A percentile compares a stretch with the other conserved stretches of the same genome.
Evolutionary conservation across 1,284 basidiomycete genomes (phyloP).

Genomic region (Meripilus lineatus): DNA sequence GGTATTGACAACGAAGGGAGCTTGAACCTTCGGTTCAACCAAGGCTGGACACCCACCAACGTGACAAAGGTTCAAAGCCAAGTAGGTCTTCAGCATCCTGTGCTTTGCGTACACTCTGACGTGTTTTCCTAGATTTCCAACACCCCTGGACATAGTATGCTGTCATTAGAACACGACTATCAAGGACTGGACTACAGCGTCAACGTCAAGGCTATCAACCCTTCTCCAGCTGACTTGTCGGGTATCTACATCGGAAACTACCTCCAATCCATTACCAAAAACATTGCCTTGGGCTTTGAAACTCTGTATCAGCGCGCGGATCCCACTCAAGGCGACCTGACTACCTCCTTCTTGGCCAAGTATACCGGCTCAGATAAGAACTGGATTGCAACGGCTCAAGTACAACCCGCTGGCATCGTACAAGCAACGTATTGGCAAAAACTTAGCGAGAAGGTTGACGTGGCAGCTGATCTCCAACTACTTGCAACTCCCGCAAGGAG

Average conservation of each 20-base stretch:
- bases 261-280: constrained; percentile 93
- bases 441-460: constrained; percentile 94
- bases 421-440: constrained; percentile 98
- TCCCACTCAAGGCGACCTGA: constrained; percentile 70
- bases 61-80: constrained; percentile 90
- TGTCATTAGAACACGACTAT: constrained; percentile 95
- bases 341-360: constrained; percentile 87
- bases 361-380: constrained; percentile 68
- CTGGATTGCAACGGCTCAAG: constrained; percentile 92
- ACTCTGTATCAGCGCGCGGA: constrained; percentile 81
- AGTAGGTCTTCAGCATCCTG: constrained; percentile 40
- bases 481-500: constrained; percentile 75
- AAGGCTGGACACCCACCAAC: constrained; percentile 78
- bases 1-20: constrained; percentile 91
- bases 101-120: constrained; percentile 5
- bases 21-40: constrained; percentile 87
- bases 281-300: constrained; percentile 89
- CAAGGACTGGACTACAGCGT: constrained; percentile 85
- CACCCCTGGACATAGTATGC: constrained; percentile 79
- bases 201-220: constrained; percentile 92
- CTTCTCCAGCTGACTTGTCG: constrained; percentile 83
- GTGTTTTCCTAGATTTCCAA: constrained; percentile 67
- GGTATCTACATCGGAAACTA: constrained; percentile 94
- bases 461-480: constrained; percentile 91
- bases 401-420: constrained; percentile 84